These are phyloP conservation scores for Candida arabinofermentans DNA, from an alignment of 805 yeast species.

Conservation along the genomic window DNA sequence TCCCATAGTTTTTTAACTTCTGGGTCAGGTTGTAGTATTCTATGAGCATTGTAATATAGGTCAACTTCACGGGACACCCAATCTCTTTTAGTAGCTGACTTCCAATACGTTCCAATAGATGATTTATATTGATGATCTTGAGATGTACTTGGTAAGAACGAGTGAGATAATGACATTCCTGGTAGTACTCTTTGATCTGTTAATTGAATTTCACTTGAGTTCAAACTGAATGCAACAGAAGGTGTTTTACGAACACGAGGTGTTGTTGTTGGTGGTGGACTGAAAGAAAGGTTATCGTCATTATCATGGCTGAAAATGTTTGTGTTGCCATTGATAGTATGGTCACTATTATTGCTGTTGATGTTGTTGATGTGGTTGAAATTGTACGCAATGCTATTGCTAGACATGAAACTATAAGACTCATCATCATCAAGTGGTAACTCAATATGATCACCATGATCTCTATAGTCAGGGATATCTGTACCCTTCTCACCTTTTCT, in stretches of 20 bases:
- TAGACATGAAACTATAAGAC: not conserved
- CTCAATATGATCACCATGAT: constrained; percentile 19
- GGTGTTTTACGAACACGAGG: not conserved
- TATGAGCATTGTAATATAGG: constrained; percentile 40
- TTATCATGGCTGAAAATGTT: not conserved
- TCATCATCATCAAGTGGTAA: constrained; percentile 14
- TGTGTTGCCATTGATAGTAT: not conserved
- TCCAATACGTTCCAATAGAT: not conserved
- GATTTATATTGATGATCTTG: not conserved
- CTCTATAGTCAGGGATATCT: constrained; percentile 20
- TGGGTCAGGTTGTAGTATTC: constrained; percentile 41
- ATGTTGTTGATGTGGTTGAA: not conserved
- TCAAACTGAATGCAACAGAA: constrained; percentile 10
- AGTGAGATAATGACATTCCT: constrained; percentile 11
- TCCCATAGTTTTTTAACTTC: constrained; percentile 52
- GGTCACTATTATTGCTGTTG: not conserved
- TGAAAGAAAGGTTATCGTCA: not conserved
- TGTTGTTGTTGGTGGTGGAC: not conserved
- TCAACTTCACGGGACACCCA: constrained; percentile 63
- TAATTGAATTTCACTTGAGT: constrained; percentile 19
- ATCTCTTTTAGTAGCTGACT: constrained; percentile 28
- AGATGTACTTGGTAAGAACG: constrained; percentile 3
- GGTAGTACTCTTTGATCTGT: constrained; percentile 26
- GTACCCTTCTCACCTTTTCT: constrained; percentile 20
- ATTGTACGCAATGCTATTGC: not conserved